Evolutionary conservation across 2,329 filamentous ascomycete species (phyloP), one percentile per base, ranked within the genome.

Genomic region (Verticillium tricorpus): DNA sequence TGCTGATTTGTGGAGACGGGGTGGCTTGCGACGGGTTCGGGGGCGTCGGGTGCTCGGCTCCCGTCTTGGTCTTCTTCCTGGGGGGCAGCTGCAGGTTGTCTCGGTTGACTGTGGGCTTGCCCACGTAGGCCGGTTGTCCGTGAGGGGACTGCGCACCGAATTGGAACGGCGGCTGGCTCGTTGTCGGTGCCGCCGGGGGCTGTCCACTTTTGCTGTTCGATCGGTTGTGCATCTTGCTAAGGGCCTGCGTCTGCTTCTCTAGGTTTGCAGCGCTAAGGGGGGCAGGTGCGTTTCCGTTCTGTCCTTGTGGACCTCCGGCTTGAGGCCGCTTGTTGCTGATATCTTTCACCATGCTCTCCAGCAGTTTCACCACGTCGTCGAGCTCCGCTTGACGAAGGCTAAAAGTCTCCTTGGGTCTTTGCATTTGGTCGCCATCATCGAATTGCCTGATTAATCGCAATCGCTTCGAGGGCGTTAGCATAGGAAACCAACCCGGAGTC

Each of bases 101-200:
- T 60, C 78, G 76, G 39, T 85, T 84, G 35, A 87, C 73, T 58
- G 80, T 76, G 2, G 80, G 76, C 69, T 79, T 82, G 69, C 74
- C 77, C 56, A 82, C 80, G 64, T 86, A 87, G 7, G 76, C 78
- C 2, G 86, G 86, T 61, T 84, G 82, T 14, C 85, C 86, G 65
- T 86, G 83, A 35, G 86, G 86, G 6, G 86, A 87, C 9, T 78
- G 74, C 19, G 78, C 81, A 14, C 81, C 81, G 61, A 88, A 80
- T 31, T 77, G 73, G 70, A 86, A 86, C 0, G 85, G 85, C 17
- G 85, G 81, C 64, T 86, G 83, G 15, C 80, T 69, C 1, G 81
- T 81, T 0, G 83, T 88, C 17, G 86, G 85, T 11, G 86, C 84
- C 14, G 83, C 78, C 3, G 85, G 84, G 0, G 81, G 73, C 64